Base-by-base conservation (phyloP, 768 basidiomycete genomes). In the Hebeloma cylindrosporum region DNA sequence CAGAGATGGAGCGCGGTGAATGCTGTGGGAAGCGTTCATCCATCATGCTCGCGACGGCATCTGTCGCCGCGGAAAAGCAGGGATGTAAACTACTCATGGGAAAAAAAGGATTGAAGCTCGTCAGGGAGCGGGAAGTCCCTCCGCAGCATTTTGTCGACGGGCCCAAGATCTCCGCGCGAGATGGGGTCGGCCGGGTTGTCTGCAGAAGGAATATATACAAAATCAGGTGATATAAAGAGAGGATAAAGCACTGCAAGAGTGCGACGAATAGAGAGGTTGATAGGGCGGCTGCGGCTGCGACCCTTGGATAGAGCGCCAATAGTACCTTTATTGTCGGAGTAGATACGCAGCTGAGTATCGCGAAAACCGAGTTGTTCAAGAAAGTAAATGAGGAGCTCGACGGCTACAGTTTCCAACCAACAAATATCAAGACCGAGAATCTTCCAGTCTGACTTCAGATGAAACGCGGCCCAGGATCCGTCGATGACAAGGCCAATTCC, bases 241-340 rank as follows among this genome's bases (percentile, higher is more conserved):
- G 53, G 34, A 2, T 35, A 32, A 1, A 59, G 45, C 2, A 62
- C 31, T 0, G 51, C 30, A n/a, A 47, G 46, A 4, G 44, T 54
- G 5, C 60, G 55, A 3, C 60, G 40, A 7, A 68, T 49, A 18
- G 58, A 57, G 1, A 56, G 23, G 45, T 71, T 69, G 18, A 64
- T 56, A 31, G 58, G 26, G 17, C 43, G 47, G 31, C 67, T 72
- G 0, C 47, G 41, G 38, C 63, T 58, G 2, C 62, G 47, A 2
- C 69, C 68, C 31, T 63, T 64, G 1, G 40, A 37, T 18, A 64
- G 54, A 8, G 68, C 57, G 3, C 66, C 61, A 26, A 73, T 67
- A 2, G 60, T 57, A 5, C 69, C 69, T 20, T 63, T 42, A 48
- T 73, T 73, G 51, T 73, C 67, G 0, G 61, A 65, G 35, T 58